Base-by-base conservation (phyloP, 2,329 filamentous ascomycete species). In the Talaromyces piceae region DNA sequence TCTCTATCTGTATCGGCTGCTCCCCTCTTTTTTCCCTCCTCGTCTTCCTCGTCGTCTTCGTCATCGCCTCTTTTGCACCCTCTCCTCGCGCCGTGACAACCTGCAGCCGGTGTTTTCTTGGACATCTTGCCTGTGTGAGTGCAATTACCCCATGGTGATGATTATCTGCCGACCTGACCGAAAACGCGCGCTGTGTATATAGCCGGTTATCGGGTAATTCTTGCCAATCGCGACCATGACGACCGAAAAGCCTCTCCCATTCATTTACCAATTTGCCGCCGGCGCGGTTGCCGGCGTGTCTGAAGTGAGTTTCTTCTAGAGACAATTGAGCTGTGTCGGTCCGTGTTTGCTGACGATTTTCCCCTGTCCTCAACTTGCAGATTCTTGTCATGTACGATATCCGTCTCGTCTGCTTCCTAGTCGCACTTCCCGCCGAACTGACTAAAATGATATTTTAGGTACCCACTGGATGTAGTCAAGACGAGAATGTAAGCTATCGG, bases 381-480 rank as follows among this genome's bases (percentile, higher is more conserved):
- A 63, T 63, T 51, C 48, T 64, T 55, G 50, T 63, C 41, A 63
- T 63, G 62, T 65, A 62, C 51, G 27, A 58, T 51, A 30, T 13
- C 45, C 43, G 33, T 45, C 41, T 23, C 39, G 26, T 37, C 18
- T 33, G n/a, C 49, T 33, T 4, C 13, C 20, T 41, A 23, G 22
- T 11, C 22, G 16, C n/a, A 23, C n/a, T 47, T 30, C 13, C 13
- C 8, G 46, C 33, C 12, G 39, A 8, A 46, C 52, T 31, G 41
- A 53, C 47, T 47, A 41, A 52, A 37, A 53, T 47, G 25, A 26
- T 43, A 41, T 26, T 43, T 23, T 68, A 96, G 91, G 93, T 98
- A 98, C 77, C 93, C 93, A 61, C 79, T 98, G 70, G 93, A 98
- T 71, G 93, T 98, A 53, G 89, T 97, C 72, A 97, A 97, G 81